phyloP scores from a whole-genome alignment of 164 flowering plant genomes.

The Dillenia suffruticosa region DNA sequence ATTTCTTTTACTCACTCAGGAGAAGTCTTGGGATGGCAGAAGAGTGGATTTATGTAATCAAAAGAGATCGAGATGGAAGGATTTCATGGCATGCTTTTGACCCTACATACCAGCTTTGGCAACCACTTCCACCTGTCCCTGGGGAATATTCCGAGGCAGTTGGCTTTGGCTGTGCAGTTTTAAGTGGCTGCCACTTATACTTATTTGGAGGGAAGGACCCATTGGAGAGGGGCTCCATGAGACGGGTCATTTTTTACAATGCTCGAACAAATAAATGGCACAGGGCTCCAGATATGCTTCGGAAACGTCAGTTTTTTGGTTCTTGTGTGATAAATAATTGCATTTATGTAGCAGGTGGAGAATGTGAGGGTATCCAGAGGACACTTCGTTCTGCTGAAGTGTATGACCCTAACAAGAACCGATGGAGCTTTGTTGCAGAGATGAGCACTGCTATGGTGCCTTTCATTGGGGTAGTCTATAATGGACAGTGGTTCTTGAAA shows the following conservation, averaged over 20 bases:
- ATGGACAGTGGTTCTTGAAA: conserved; percentile 84
- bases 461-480: conserved; percentile 79
- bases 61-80: conserved; percentile 88
- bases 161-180: conserved; percentile 94
- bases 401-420: conserved; percentile 76
- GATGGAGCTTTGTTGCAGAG: conserved; percentile 84
- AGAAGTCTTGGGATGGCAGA: conserved; percentile 88
- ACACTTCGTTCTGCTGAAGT: conserved; percentile 90
- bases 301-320: conserved; percentile 88
- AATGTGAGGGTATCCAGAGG: conserved; percentile 87
- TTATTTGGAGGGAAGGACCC: conserved; percentile 96
- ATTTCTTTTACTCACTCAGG: conserved; percentile 79
- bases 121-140: conserved; percentile 93
- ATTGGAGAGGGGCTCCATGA: conserved; percentile 76
- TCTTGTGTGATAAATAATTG: conserved; percentile 90
- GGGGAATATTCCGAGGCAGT: conserved; percentile 77
- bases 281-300: conserved; percentile 87
- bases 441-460: conserved; percentile 98
- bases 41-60: conserved; percentile 95
- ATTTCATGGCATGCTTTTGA: conserved; percentile 97
- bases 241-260: conserved; percentile 80
- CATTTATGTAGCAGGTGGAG: conserved; percentile 95
- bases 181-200: conserved; percentile 87
- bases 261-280: conserved; percentile 97
- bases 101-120: conserved; percentile 85